These are phyloP conservation scores for Apiotrichum akiyoshidainum DNA, from an alignment of 1,284 basidiomycete species.

Conservation along the genomic window DNA sequence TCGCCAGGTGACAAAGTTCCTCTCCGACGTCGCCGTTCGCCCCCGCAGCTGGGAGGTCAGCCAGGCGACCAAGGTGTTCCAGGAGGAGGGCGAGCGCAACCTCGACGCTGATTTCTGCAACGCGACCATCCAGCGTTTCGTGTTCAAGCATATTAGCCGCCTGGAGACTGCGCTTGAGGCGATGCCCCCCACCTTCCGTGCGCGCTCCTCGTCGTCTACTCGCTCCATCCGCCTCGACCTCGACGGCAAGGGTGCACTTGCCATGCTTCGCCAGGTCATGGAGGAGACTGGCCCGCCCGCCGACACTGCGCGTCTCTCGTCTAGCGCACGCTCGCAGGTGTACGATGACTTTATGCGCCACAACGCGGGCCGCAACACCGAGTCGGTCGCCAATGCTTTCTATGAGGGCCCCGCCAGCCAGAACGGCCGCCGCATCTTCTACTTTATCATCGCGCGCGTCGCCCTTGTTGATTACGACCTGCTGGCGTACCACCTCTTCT, in stretches of 20 bases:
- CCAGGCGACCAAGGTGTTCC: slow-evolving; percentile 31
- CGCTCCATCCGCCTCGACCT: slow-evolving; percentile 51
- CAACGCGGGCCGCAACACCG: slow-evolving; percentile 62
- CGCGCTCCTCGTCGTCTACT: slow-evolving; percentile 18
- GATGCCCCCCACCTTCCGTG: slow-evolving; percentile 32
- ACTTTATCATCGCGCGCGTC: slow-evolving; percentile 62
- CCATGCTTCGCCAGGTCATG: slow-evolving; percentile 67
- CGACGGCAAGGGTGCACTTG: slow-evolving; percentile 71
- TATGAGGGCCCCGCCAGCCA: slow-evolving; percentile 58
- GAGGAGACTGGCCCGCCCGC: slow-evolving; percentile 71
- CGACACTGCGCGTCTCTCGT: slow-evolving; percentile 62
- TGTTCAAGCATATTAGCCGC: slow-evolving; percentile 35
- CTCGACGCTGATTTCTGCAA: slow-evolving; percentile 42
- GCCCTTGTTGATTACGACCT: slow-evolving; percentile 82
- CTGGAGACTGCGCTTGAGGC: slow-evolving; percentile 30
- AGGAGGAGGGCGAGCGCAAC: slow-evolving; percentile 36
- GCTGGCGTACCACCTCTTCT: slow-evolving; percentile 76
- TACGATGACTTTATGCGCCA: slow-evolving; percentile 62
- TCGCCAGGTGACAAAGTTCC: slow-evolving; percentile 71
- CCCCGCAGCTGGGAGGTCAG: slow-evolving; percentile 39
- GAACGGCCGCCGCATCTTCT: slow-evolving; percentile 51
- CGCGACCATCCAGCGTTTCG: slow-evolving; percentile 38
- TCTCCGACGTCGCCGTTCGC: slow-evolving; percentile 68
- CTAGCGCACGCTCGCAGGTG: slow-evolving; percentile 54
- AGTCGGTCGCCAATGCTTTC: slow-evolving; percentile 66